Percentiles rank a stretch among this genome's conserved stretches.
phyloP scores from a whole-genome alignment of 139 green algal species.

The Micractinium sp. region DNA sequence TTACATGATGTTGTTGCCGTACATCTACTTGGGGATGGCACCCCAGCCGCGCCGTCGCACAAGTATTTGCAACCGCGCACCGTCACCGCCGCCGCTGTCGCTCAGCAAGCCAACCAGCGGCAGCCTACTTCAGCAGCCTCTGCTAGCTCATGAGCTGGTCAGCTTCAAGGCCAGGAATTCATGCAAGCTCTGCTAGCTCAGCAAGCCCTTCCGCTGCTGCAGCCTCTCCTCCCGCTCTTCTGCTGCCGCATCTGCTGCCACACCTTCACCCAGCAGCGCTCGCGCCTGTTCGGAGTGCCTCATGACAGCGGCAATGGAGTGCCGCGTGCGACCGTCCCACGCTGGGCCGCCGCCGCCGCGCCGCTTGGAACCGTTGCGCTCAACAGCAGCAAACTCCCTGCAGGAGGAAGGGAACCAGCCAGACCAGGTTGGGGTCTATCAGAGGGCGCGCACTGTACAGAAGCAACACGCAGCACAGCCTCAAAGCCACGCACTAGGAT shows the following conservation, averaged over 20 bases:
- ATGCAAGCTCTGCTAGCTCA: not conserved
- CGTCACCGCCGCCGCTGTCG: too few species aligned
- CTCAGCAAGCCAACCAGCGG: too few species aligned
- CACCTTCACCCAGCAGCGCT: not conserved
- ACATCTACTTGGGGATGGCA: too few species aligned
- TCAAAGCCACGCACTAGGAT: not conserved
- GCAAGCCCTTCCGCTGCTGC: not conserved
- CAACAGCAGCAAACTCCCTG: not conserved
- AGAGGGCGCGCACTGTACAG: not conserved
- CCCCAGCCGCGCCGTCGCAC: too few species aligned
- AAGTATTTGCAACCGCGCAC: too few species aligned
- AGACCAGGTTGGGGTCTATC: not conserved
- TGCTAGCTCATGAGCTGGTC: too few species aligned
- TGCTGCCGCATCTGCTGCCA: not conserved
- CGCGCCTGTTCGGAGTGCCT: slow-evolving; percentile 11
- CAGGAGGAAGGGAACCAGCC: not conserved
- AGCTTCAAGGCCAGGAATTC: too few species aligned
- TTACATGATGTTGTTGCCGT: too few species aligned
- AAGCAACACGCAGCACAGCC: not conserved
- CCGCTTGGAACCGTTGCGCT: not conserved
- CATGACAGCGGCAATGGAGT: not conserved
- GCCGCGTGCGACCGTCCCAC: slow-evolving; percentile 14
- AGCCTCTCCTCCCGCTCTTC: slow-evolving; percentile 12
- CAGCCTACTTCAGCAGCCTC: too few species aligned
- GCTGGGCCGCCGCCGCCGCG: not conserved